phyloP scores from a whole-genome alignment of 1,284 basidiomycete species.

The Moesziomyces sp. region DNA sequence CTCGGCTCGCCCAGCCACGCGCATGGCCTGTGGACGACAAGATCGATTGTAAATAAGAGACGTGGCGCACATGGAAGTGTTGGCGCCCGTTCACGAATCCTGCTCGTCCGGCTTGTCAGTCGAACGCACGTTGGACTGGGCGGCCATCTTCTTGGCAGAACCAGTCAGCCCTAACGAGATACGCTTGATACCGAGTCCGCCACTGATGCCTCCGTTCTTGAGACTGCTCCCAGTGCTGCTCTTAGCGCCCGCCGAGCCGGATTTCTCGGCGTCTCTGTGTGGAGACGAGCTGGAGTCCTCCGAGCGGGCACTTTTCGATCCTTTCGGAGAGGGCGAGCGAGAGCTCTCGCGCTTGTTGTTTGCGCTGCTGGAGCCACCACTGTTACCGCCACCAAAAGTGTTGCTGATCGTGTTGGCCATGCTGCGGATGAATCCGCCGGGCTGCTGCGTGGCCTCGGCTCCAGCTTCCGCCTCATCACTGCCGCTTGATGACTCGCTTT shows the following conservation, averaged over 20 bases:
- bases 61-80: background rate
- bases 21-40: background rate
- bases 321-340: conserved; percentile 29
- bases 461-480: conserved; percentile 10
- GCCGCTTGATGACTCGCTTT: conserved; percentile 4
- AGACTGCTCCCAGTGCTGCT: conserved; percentile 9
- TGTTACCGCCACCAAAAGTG: conserved; percentile 21
- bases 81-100: conserved; percentile 13
- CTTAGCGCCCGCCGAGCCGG: conserved; percentile 3
- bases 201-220: conserved; percentile 21
- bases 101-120: conserved; percentile 28
- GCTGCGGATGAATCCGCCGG: conserved; percentile 43
- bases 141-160: conserved; percentile 47
- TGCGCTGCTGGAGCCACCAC: background rate
- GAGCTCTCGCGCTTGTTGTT: conserved; percentile 24
- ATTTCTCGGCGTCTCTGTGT: conserved; percentile 9
- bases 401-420: conserved; percentile 46
- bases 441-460: conserved; percentile 13
- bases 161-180: conserved; percentile 45
- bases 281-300: conserved; percentile 17
- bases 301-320: conserved; percentile 14
- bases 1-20: conserved; percentile 20
- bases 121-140: conserved; percentile 35
- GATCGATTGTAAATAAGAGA: conserved; percentile 2
- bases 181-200: conserved; percentile 40